Evolutionary conservation across 768 basidiomycete species (phyloP).

Genomic region (Tephrocybe rancida): DNA sequence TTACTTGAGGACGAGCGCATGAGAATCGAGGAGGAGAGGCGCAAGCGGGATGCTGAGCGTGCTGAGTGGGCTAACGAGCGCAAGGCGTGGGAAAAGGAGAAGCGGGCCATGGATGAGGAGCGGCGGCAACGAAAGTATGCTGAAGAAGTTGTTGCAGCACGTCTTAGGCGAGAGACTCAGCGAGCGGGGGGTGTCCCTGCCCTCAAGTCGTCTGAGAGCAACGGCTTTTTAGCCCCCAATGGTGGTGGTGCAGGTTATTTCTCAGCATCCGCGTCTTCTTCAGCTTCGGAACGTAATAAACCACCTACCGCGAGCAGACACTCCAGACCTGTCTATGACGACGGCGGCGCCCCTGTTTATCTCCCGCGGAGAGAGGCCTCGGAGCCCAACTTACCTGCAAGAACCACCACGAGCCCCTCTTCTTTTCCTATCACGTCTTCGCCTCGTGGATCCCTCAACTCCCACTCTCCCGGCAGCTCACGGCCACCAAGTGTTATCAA

Average conservation of each 20-base stretch:
- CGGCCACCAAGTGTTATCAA: slow-evolving; percentile 42
- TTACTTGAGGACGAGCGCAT: slow-evolving; percentile 49
- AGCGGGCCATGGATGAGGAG: slow-evolving; percentile 54
- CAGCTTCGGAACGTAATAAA: slow-evolving; percentile 45
- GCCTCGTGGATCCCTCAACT: slow-evolving; percentile 11
- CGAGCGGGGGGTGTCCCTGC: slow-evolving; percentile 47
- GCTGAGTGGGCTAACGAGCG: slow-evolving; percentile 54
- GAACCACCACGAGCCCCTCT: slow-evolving; percentile 23
- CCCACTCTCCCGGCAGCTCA: slow-evolving; percentile 51
- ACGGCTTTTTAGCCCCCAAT: slow-evolving; percentile 12
- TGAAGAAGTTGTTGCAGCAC: slow-evolving; percentile 63
- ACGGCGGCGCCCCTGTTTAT: slow-evolving; percentile 15
- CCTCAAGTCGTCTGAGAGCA: slow-evolving; percentile 25
- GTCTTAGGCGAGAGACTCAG: slow-evolving; percentile 59
- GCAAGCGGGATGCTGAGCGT: slow-evolving; percentile 46
- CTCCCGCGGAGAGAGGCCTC: slow-evolving; percentile 48
- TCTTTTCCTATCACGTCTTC: slow-evolving; percentile 36
- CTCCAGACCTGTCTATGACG: slow-evolving; percentile 38
- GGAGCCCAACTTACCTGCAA: slow-evolving; percentile 41
- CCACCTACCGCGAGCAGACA: slow-evolving; percentile 36
- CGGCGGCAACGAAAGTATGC: slow-evolving; percentile 51
- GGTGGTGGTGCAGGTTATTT: slow-evolving; percentile 29
- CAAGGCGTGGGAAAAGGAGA: slow-evolving; percentile 48
- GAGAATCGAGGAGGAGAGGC: slow-evolving; percentile 44
- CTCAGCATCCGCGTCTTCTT: slow-evolving; percentile 40